Percentiles rank a stretch among this genome's conserved stretches.
These are phyloP conservation scores for Rhododendron henanense DNA, from an alignment of 148 eudicot species.

Conservation along the genomic window DNA sequence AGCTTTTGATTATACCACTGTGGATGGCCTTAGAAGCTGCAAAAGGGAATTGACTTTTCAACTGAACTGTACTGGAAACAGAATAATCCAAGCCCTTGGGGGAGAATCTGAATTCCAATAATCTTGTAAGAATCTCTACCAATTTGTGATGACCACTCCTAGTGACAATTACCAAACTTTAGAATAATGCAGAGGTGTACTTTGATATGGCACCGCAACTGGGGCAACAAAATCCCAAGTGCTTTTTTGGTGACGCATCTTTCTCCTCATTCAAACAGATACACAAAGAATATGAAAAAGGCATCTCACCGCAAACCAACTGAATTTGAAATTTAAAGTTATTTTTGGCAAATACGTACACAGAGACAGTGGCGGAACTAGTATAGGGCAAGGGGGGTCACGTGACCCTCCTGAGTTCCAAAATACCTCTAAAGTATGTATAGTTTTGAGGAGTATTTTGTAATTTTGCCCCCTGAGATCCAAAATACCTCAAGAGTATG, in stretches of 20 bases:
- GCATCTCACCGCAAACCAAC: neutral
- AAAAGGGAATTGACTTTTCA: neutral
- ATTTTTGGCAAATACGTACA: neutral
- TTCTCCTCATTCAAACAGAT: slow-evolving; percentile 11
- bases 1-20: too few relatives aligned
- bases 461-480: too few relatives aligned
- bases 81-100: neutral
- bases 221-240: neutral
- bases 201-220: neutral
- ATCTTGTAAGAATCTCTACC: neutral
- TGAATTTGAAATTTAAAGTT: too few relatives aligned
- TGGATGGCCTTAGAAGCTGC: too few relatives aligned
- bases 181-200: slow-evolving; percentile 11
- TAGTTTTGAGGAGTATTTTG: too few relatives aligned
- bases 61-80: neutral
- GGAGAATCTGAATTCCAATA: neutral
- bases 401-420: too few relatives aligned
- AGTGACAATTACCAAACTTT: slow-evolving; percentile 15
- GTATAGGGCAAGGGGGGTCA: too few relatives aligned
- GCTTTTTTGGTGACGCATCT: slow-evolving; percentile 13
- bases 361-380: too few relatives aligned
- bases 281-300: slow-evolving; percentile 18
- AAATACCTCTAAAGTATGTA: too few relatives aligned
- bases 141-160: slow-evolving; percentile 12
- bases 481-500: too few relatives aligned